Evolutionary conservation across 116 monocot genomes (phyloP).

Genomic region (Iris pallida): DNA sequence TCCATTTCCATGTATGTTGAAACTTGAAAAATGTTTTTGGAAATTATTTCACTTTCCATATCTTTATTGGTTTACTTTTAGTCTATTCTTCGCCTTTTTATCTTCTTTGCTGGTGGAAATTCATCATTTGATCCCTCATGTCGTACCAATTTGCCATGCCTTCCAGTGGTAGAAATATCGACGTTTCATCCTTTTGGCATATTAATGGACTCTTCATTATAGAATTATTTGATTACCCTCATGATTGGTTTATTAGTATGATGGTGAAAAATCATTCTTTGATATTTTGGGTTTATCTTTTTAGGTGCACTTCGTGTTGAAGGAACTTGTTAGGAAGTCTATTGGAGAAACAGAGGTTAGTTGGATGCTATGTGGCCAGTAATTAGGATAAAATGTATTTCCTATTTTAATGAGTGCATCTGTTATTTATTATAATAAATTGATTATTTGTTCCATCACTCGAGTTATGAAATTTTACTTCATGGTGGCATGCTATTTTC

Average conservation of each 20-base stretch:
- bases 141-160: neutral
- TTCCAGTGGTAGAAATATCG: neutral
- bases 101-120: neutral
- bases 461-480: too few species aligned
- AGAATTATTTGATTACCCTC: too few species aligned
- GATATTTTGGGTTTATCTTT: constrained; percentile 2
- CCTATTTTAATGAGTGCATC: neutral
- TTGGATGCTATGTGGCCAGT: too few species aligned
- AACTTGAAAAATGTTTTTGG: too few species aligned
- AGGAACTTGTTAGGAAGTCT: constrained; percentile 26
- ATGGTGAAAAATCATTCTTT: neutral
- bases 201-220: neutral
- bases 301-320: constrained; percentile 21
- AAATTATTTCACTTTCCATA: too few species aligned
- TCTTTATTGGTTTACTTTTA: too few species aligned
- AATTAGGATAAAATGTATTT: neutral
- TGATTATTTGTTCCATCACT: too few species aligned
- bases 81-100: neutral
- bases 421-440: neutral
- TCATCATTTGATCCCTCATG: neutral
- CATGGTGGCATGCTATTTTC: too few species aligned
- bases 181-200: constrained; percentile 1
- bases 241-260: neutral
- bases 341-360: constrained; percentile 23
- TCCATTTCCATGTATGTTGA: too few species aligned